Base-by-base conservation (phyloP, 176 grass and related monocot species). In the Alopecurus myosuroides region DNA sequence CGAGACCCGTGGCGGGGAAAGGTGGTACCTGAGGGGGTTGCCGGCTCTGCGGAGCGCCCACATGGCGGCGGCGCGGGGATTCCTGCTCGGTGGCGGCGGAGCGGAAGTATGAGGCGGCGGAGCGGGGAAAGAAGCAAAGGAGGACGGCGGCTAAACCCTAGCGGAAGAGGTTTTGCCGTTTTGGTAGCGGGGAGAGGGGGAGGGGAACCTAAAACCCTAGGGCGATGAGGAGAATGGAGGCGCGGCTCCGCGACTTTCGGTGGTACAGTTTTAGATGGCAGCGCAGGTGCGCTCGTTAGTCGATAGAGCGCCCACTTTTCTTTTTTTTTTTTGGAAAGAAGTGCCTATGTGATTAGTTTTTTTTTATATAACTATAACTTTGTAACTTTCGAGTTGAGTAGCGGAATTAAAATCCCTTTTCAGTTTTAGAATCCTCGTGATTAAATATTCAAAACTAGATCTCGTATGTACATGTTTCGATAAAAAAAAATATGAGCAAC, bases 21-120 rank as follows among this genome's bases (percentile, higher is more conserved):
- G 28, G 53, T 18, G 8, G 52, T 73, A 94, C 95, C 88, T 97
- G 55, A 85, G 23, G 53, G 84, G 86, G 66, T 78, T 81, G 39
- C 77, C 53, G 51, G 90, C 81, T 79, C 92, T 82, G 50, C 92
- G 88, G 57, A 97, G 82, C 5, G 90, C 86, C 92, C 82, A 91
- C 92, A 94, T 97, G 84, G 58, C 66, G 67, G 23, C 29, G 36
- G 63, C 45, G 34, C 60, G 58, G 58, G 22, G 19, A 22, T 36
- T 3, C 46, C 36, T 64, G 18, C 33, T 19, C 6, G 20, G 39
- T 35, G 58, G 65, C 30, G 52, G 39, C 4, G 30, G 25, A 4
- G 57, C 46, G 36, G 40, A 15, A 12, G 42, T 17, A 4, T 30
- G 19, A 22, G 46, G 70, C 22, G 35, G 41, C 10, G 11, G 31